Conservation (phyloP, 306 rosid species). For the Chamaecrista fasciculata region DNA sequence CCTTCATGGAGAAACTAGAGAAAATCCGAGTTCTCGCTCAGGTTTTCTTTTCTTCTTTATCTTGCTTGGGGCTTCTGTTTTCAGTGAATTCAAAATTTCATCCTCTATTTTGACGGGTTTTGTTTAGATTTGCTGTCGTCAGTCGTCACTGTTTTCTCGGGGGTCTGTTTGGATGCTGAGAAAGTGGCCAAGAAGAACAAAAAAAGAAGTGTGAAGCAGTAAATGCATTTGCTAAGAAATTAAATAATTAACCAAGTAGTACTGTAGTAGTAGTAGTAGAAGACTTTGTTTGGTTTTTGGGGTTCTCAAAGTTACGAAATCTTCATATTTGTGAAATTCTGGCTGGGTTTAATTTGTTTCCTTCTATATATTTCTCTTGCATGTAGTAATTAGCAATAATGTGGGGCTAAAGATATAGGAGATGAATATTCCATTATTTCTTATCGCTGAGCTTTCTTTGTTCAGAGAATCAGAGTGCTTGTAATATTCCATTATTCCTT, state of each 20-base stretch:
- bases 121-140: neutral
- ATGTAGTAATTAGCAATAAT: conserved; percentile 22
- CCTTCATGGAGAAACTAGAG: conserved; percentile 62
- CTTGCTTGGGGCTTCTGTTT: neutral
- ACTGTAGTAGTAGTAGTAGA: no score
- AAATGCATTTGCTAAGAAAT: conserved; percentile 13
- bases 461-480: conserved; percentile 82
- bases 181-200: conserved; percentile 3
- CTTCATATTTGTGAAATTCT: neutral
- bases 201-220: neutral
- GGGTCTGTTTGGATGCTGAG: conserved; percentile 23
- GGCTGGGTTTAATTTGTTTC: neutral
- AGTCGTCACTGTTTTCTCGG: neutral
- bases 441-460: neutral
- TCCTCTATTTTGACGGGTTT: conserved; percentile 1
- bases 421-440: conserved; percentile 10
- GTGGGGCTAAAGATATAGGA: neutral
- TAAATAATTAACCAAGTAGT: no score
- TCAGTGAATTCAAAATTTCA: neutral
- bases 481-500: conserved; percentile 50
- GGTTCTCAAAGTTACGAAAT: neutral
- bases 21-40: conserved; percentile 77
- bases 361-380: neutral
- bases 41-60: conserved; percentile 35
- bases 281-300: neutral